phyloP scores from a whole-genome alignment of 257 asterid species.

The Paraleonurus japonicus region DNA sequence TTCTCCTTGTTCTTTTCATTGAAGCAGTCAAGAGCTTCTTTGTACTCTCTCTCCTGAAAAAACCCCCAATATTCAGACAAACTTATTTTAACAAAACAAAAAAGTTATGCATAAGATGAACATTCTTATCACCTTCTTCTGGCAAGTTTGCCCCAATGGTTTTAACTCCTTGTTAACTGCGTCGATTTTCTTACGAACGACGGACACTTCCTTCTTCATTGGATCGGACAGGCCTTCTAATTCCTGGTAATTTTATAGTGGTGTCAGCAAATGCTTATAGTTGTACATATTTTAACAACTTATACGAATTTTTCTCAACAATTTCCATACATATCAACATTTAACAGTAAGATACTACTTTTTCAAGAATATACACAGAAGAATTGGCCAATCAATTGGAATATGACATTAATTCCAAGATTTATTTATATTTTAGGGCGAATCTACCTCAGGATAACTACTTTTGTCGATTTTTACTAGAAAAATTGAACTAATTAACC shows the following conservation, averaged over 20 bases:
- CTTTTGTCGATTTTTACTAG: background rate
- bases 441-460: constrained; percentile 9
- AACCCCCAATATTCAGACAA: background rate
- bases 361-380: constrained; percentile 15
- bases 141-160: constrained; percentile 88
- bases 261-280: background rate
- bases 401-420: background rate
- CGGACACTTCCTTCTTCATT: constrained; percentile 79
- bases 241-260: constrained; percentile 51
- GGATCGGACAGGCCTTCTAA: constrained; percentile 84
- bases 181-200: constrained; percentile 83
- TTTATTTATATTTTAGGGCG: constrained; percentile 1
- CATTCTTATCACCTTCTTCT: constrained; percentile 69
- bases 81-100: background rate
- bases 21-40: constrained; percentile 95
- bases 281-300: background rate
- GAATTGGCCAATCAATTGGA: constrained; percentile 13
- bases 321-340: background rate
- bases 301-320: background rate
- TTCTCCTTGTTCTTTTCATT: constrained; percentile 96
- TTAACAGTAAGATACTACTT: background rate
- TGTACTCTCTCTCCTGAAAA: constrained; percentile 85
- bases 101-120: background rate
- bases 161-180: constrained; percentile 82
- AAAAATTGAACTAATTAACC: background rate